Evolutionary conservation across 129 eudicot species (phyloP).

Genomic region (Flaveria trinervia): DNA sequence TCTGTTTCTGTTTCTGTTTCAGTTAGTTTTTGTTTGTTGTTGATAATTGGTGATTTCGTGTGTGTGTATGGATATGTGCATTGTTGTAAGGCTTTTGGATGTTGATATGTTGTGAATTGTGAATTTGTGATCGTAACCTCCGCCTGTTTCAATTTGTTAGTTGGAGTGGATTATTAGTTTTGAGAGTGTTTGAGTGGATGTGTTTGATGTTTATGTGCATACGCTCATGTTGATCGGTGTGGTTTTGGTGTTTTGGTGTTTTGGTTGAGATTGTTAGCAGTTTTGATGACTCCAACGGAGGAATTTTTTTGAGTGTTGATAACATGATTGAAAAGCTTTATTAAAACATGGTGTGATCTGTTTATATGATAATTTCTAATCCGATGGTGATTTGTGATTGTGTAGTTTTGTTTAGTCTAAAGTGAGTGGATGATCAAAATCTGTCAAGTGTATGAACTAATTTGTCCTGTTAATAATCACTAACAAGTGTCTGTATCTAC

Average conservation of each 20-base stretch:
- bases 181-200: not conserved
- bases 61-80: not conserved
- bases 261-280: not conserved
- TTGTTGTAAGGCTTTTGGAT: slow-evolving; percentile 5
- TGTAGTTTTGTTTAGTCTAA: not conserved
- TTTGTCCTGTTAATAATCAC: slow-evolving; percentile 11
- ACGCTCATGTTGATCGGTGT: not conserved
- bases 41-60: not conserved
- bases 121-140: slow-evolving; percentile 19
- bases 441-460: not conserved
- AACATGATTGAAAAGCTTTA: not conserved
- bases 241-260: slow-evolving; percentile 17
- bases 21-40: not conserved
- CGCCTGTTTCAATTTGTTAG: not conserved
- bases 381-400: not conserved
- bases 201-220: not conserved
- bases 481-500: not conserved
- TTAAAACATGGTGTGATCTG: not conserved
- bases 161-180: not conserved
- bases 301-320: not conserved
- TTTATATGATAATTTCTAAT: not conserved
- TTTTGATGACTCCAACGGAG: not conserved
- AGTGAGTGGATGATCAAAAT: not conserved
- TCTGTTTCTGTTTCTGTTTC: not conserved
- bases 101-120: not conserved